These are phyloP conservation scores for Alternaria sp. DNA, from an alignment of 2,329 filamentous ascomycete species.

Conservation along the genomic window DNA sequence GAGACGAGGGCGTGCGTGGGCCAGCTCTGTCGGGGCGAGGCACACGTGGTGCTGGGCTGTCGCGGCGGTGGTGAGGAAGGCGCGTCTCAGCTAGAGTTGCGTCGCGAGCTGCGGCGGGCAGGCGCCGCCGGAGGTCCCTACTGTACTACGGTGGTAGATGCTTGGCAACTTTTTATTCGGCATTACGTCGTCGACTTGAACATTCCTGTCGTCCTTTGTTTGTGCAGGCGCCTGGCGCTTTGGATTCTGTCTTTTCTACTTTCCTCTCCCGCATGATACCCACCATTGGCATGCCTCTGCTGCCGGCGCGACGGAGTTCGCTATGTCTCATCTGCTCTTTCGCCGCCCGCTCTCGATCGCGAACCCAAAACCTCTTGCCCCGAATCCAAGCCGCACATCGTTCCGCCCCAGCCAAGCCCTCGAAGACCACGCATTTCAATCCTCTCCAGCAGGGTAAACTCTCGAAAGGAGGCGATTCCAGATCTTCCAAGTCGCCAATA, in stretches of 20 bases:
- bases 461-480: background rate
- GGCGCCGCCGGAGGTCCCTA: slow-evolving; percentile 19
- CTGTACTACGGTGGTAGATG: background rate
- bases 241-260: background rate
- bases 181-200: slow-evolving; percentile 22
- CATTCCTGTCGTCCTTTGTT: background rate
- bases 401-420: background rate
- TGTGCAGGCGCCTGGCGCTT: slow-evolving; percentile 1
- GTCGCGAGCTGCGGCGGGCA: slow-evolving; percentile 18
- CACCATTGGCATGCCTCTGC: slow-evolving; percentile 33
- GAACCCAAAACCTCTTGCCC: slow-evolving; percentile 37
- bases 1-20: background rate
- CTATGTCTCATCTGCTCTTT: slow-evolving; percentile 52
- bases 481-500: background rate
- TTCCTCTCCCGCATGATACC: background rate
- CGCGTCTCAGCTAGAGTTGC: slow-evolving; percentile 27
- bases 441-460: background rate
- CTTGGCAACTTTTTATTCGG: slow-evolving; percentile 30
- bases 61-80: slow-evolving; percentile 18
- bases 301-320: slow-evolving; percentile 35
- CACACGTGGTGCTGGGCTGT: slow-evolving; percentile 2
- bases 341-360: slow-evolving; percentile 30
- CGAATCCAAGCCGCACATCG: slow-evolving; percentile 29
- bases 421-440: background rate
- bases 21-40: background rate